These are phyloP conservation scores for Xylaria curta DNA, from an alignment of 495 filamentous ascomycete genomes.

Conservation along the genomic window DNA sequence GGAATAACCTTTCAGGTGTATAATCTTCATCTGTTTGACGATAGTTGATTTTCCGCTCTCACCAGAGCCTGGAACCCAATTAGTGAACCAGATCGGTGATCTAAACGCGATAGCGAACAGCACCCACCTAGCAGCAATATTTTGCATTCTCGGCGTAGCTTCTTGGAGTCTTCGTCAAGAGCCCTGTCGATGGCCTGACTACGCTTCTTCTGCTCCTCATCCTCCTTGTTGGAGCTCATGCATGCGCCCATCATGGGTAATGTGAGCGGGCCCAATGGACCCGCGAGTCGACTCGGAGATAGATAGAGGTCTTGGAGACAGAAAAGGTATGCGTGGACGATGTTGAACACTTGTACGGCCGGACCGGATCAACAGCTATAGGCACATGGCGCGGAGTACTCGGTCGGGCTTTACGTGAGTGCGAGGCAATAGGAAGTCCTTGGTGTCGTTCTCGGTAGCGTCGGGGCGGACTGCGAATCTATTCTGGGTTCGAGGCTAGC, in stretches of 20 bases:
- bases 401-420: background rate
- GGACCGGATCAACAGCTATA: conserved; percentile 13
- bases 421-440: conserved; percentile 7
- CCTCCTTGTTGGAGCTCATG: conserved; percentile 80
- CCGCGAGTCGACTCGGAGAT: conserved; percentile 10
- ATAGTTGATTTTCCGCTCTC: conserved; percentile 99
- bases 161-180: conserved; percentile 90
- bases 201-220: conserved; percentile 88
- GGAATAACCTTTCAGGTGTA: conserved; percentile 95
- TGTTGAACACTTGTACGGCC: background rate
- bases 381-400: conserved; percentile 11
- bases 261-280: conserved; percentile 14
- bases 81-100: conserved; percentile 9
- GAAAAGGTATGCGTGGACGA: conserved; percentile 1
- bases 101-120: background rate
- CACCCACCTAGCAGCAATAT: conserved; percentile 87
- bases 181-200: conserved; percentile 92
- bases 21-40: conserved; percentile 99
- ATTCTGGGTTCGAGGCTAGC: background rate
- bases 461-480: background rate
- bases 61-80: conserved; percentile 75
- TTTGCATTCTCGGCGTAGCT: conserved; percentile 96
- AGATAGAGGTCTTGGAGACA: background rate
- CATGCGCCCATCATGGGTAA: conserved; percentile 81
- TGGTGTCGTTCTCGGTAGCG: conserved; percentile 1